Evolutionary conservation across 768 basidiomycete species (phyloP).

Genomic region (Amyloporia xantha): DNA sequence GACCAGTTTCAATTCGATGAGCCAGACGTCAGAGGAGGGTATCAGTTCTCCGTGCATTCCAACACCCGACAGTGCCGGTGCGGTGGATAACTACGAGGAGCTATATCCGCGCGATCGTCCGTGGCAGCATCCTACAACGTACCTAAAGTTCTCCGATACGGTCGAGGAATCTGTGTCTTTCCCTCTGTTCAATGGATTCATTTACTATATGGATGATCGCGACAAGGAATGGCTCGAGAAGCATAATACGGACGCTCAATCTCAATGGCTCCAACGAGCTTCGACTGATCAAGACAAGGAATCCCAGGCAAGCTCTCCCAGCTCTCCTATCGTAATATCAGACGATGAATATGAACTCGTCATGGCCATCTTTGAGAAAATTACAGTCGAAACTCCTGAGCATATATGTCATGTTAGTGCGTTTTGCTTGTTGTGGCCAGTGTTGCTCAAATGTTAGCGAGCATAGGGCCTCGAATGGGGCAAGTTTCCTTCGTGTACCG

Average conservation of each 20-base stretch:
- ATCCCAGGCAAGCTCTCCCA: too few relatives aligned
- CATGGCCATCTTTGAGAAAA: conserved; percentile 89
- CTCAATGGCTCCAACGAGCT: conserved; percentile 35
- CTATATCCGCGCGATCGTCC: conserved; percentile 56
- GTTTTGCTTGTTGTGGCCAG: not conserved
- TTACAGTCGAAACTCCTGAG: conserved; percentile 50
- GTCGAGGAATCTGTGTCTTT: conserved; percentile 66
- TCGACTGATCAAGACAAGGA: conserved; percentile 83
- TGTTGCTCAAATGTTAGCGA: conserved; percentile 1
- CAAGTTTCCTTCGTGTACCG: conserved; percentile 66
- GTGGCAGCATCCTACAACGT: conserved; percentile 75
- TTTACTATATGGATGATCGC: conserved; percentile 93
- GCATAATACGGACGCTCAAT: conserved; percentile 75
- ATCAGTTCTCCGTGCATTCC: conserved; percentile 74
- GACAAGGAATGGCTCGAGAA: conserved; percentile 93
- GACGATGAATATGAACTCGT: conserved; percentile 94
- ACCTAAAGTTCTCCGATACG: conserved; percentile 77
- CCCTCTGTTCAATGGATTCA: conserved; percentile 67
- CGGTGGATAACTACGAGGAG: conserved; percentile 71
- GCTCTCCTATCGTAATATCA: conserved; percentile 48
- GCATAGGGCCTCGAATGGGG: conserved; percentile 58
- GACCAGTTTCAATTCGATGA: conserved; percentile 40
- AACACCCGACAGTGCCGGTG: conserved; percentile 81
- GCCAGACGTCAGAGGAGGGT: conserved; percentile 30
- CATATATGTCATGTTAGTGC: conserved; percentile 49